phyloP scores from a whole-genome alignment of 176 grass and related monocot species.

The Areca catechu region DNA sequence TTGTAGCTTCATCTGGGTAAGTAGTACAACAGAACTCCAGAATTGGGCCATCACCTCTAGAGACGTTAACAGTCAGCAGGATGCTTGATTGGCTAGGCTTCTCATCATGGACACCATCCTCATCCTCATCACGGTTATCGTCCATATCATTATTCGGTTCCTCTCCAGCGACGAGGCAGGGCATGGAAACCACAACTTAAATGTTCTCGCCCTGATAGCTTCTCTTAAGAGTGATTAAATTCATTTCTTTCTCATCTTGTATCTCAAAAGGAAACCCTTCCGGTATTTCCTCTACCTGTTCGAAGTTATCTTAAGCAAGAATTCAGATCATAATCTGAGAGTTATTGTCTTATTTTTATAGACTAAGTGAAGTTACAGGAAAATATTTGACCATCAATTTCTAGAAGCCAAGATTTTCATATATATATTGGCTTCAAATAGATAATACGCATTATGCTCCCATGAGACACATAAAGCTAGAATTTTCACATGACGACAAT shows the following conservation, averaged over 20 bases:
- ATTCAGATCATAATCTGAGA: background rate
- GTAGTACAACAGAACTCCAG: conserved; percentile 78
- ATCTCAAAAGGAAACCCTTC: conserved; percentile 77
- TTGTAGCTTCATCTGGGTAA: conserved; percentile 66
- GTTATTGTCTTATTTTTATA: too few species aligned
- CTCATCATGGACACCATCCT: conserved; percentile 21
- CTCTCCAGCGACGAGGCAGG: conserved; percentile 64
- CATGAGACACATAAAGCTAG: too few species aligned
- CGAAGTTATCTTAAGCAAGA: too few species aligned
- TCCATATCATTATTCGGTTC: conserved; percentile 48
- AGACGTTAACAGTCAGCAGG: conserved; percentile 50
- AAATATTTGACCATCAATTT: too few species aligned
- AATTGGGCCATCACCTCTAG: conserved; percentile 35
- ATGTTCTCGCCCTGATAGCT: conserved; percentile 61
- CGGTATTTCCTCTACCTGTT: conserved; percentile 67
- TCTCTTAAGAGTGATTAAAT: conserved; percentile 48
- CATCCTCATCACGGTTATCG: background rate
- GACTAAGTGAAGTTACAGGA: too few species aligned
- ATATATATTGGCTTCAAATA: too few species aligned
- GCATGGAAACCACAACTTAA: conserved; percentile 61
- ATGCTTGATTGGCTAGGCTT: conserved; percentile 38
- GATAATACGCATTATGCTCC: too few species aligned
- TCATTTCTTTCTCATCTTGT: conserved; percentile 46
- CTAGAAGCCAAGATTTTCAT: too few species aligned
- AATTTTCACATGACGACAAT: too few species aligned